Evolutionary conservation across 176 grass and related monocot species (phyloP).

Genomic region (Alloteropsis semialata): DNA sequence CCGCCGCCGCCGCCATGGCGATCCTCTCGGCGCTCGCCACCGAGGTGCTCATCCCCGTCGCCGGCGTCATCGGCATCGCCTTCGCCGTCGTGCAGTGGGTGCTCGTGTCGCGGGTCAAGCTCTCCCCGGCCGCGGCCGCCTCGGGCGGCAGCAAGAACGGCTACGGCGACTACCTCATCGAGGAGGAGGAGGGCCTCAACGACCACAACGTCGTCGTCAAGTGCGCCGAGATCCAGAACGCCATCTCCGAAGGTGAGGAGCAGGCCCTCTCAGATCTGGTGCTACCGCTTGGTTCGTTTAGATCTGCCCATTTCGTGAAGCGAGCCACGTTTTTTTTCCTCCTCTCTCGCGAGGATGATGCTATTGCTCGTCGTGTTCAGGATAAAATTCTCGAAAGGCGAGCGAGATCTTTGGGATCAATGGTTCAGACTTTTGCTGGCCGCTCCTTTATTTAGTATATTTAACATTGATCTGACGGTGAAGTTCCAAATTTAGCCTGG

Average conservation of each 20-base stretch:
- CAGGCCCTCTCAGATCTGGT: slow-evolving; percentile 31
- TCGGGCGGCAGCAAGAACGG: slow-evolving; percentile 48
- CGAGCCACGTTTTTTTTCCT: background rate
- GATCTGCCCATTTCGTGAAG: slow-evolving; percentile 21
- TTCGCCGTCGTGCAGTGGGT: slow-evolving; percentile 82
- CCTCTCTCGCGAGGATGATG: background rate
- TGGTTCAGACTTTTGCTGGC: background rate
- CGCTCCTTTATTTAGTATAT: background rate
- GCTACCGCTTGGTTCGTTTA: background rate
- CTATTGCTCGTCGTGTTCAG: background rate
- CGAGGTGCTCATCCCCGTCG: slow-evolving; percentile 68
- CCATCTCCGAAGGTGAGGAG: slow-evolving; percentile 81
- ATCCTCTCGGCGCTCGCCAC: slow-evolving; percentile 58
- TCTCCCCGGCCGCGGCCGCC: slow-evolving; percentile 54
- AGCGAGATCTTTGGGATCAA: background rate
- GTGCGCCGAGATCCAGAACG: slow-evolving; percentile 85
- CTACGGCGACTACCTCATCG: slow-evolving; percentile 70
- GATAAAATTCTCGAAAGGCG: background rate
- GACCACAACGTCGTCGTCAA: slow-evolving; percentile 90
- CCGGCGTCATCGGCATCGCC: slow-evolving; percentile 57
- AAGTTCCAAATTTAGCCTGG: slow-evolving; percentile 1
- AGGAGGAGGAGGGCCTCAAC: slow-evolving; percentile 95
- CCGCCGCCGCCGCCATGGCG: slow-evolving; percentile 41
- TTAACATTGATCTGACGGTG: slow-evolving; percentile 1
- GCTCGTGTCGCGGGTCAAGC: slow-evolving; percentile 65